These are phyloP conservation scores for Colletotrichum horii DNA, from an alignment of 2,329 filamentous ascomycete species.

Conservation along the genomic window DNA sequence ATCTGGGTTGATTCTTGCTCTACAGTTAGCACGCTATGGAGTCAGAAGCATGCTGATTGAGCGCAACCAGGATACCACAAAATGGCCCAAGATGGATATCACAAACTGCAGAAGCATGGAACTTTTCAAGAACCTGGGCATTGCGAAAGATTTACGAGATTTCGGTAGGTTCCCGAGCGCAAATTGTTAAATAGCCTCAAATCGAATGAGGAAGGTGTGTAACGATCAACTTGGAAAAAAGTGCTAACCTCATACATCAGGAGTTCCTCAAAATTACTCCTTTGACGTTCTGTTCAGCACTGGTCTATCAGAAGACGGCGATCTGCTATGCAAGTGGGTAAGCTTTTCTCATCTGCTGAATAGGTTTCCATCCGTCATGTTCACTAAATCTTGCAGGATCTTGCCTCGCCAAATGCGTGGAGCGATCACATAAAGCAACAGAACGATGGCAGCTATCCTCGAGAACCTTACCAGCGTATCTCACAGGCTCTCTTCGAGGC, in stretches of 20 bases:
- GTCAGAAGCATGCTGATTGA: constrained; percentile 36
- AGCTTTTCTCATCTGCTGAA: not conserved
- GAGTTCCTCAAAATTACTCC: not conserved
- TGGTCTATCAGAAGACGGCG: not conserved
- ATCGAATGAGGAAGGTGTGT: not conserved
- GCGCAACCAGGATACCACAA: not conserved
- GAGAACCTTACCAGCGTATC: not conserved
- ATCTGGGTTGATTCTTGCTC: constrained; percentile 50
- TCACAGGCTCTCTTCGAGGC: not conserved
- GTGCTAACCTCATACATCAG: not conserved
- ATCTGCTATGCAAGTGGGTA: not conserved
- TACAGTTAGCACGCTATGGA: constrained; percentile 56
- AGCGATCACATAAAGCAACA: not conserved
- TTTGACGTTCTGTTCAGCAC: not conserved
- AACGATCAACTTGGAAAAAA: not conserved
- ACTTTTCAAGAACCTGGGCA: not conserved
- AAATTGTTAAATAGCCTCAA: too few relatives aligned
- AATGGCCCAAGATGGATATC: not conserved
- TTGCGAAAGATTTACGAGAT: not conserved
- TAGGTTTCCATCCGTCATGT: not conserved
- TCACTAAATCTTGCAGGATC: not conserved
- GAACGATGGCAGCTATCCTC: not conserved
- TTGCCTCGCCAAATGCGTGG: not conserved
- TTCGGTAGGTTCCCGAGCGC: not conserved
- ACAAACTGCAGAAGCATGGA: not conserved